These are phyloP conservation scores for Cyclocybe cylindracea DNA, from an alignment of 768 basidiomycete genomes.

Conservation along the genomic window DNA sequence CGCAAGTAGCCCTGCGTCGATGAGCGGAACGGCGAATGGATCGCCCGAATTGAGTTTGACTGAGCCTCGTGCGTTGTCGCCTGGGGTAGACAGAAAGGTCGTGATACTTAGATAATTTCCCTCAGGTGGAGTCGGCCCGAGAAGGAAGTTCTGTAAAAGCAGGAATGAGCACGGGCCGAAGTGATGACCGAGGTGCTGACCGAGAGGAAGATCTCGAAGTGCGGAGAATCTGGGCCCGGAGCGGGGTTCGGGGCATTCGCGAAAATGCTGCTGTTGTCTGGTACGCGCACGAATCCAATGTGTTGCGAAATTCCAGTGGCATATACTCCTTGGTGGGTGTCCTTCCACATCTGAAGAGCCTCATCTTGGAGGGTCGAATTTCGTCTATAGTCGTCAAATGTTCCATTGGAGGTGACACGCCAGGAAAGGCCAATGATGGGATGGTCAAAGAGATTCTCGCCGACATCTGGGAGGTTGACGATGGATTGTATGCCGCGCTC, in stretches of 20 bases:
- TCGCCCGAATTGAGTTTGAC: background rate
- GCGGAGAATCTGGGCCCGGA: constrained; percentile 28
- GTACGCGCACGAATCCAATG: constrained; percentile 24
- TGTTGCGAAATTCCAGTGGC: constrained; percentile 15
- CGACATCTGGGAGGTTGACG: constrained; percentile 20
- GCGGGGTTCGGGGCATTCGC: constrained; percentile 23
- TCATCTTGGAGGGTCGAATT: constrained; percentile 9
- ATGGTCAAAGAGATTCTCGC: constrained; percentile 28
- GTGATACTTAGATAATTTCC: constrained; percentile 20
- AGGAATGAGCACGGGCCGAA: too few species aligned
- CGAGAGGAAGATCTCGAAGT: constrained; percentile 30
- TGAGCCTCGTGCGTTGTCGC: background rate
- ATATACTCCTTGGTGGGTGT: constrained; percentile 26
- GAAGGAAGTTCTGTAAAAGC: constrained; percentile 4
- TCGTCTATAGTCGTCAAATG: constrained; percentile 18
- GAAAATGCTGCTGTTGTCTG: constrained; percentile 20
- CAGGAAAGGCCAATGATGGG: constrained; percentile 17
- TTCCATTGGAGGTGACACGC: constrained; percentile 21
- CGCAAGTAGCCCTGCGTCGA: constrained; percentile 12
- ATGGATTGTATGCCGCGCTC: constrained; percentile 16
- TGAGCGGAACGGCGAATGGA: background rate
- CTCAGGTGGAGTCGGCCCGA: constrained; percentile 4
- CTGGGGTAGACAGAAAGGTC: constrained; percentile 17
- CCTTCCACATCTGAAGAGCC: constrained; percentile 23
- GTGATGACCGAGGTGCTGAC: constrained; percentile 11